Base-by-base conservation (phyloP, 805 yeast species). In the Torulaspora quercuum region DNA sequence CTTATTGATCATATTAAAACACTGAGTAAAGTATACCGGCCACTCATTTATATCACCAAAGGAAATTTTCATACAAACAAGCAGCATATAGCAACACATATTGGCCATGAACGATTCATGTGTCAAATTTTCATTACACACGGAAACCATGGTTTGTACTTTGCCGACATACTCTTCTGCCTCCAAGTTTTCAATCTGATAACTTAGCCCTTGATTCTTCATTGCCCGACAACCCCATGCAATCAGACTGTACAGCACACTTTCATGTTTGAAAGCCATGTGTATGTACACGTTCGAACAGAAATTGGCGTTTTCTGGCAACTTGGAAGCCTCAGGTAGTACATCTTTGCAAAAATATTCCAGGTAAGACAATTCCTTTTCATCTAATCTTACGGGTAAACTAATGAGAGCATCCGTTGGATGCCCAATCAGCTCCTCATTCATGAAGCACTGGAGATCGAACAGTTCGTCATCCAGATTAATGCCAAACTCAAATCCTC, bases 191-290 rank as follows among this genome's bases (percentile, higher is more conserved):
- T 26, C 29, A 26, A 26, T 14, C 20, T 15, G 29, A 11, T 26
- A 26, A 14, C 15, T 15, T 26, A 26, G 15, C 15, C 29, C 29
- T 13, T 26, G 29, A 19, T 15, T 26, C 5, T 16, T 13, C 29
- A 26, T 26, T 10, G 29, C 29, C 10, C 29, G 16, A 11, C 29
- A 26, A 26, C 29, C 29, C 29, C 29, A 26, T 26, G 29, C 29
- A 14, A 26, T 26, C 29, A 26, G 15, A 26, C 29, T 26, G 10
- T 26, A 26, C 10, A 26, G 15, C 13, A 26, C 20, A n/a, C 29
- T 15, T 26, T 26, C 10, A 26, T 26, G 7, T 16, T 10, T 26
- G 20, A 26, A 3, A 11, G 29, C 29, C 29, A 26, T 26, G 10
- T 16, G 29, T 10, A 26, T 15, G 10, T 15, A 26, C 7, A 14